Evolutionary conservation across 176 grass and related monocot genomes (phyloP).

Genomic region (Alopecurus myosuroides): DNA sequence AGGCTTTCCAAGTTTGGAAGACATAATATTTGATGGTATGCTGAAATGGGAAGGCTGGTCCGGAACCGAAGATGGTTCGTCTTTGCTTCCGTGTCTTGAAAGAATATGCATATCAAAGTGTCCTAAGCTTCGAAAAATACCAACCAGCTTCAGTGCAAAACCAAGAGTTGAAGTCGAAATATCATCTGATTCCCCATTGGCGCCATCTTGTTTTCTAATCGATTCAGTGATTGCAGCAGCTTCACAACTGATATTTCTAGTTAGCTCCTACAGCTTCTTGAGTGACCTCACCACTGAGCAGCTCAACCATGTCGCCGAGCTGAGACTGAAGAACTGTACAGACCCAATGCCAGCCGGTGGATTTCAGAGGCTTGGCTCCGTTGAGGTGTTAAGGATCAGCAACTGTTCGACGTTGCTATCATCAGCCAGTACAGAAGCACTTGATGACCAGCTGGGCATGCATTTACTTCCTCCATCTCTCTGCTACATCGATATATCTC

Average conservation of each 20-base stretch:
- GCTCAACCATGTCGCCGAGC: conserved; percentile 21
- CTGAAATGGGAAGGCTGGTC: conserved; percentile 32
- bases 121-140: conserved; percentile 27
- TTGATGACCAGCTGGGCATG: neutral
- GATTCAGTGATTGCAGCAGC: conserved; percentile 25
- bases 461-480: conserved; percentile 30
- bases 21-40: conserved; percentile 40
- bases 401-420: conserved; percentile 11
- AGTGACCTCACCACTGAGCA: conserved; percentile 10
- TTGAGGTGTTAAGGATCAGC: conserved; percentile 28
- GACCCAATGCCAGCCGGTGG: conserved; percentile 18
- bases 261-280: conserved; percentile 28
- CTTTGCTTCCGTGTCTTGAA: conserved; percentile 32
- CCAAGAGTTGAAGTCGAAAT: conserved; percentile 53
- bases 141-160: conserved; percentile 15
- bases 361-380: conserved; percentile 29
- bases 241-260: conserved; percentile 14
- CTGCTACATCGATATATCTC: conserved; percentile 27
- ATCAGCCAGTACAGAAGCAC: conserved; percentile 18
- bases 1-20: conserved; percentile 43
- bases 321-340: conserved; percentile 28
- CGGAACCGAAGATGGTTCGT: neutral
- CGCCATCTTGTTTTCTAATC: conserved; percentile 20
- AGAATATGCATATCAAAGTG: conserved; percentile 42
- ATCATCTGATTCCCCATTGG: conserved; percentile 8